Evolutionary conservation across 495 filamentous ascomycete genomes (phyloP).

Genomic region (Daldinia grandis): DNA sequence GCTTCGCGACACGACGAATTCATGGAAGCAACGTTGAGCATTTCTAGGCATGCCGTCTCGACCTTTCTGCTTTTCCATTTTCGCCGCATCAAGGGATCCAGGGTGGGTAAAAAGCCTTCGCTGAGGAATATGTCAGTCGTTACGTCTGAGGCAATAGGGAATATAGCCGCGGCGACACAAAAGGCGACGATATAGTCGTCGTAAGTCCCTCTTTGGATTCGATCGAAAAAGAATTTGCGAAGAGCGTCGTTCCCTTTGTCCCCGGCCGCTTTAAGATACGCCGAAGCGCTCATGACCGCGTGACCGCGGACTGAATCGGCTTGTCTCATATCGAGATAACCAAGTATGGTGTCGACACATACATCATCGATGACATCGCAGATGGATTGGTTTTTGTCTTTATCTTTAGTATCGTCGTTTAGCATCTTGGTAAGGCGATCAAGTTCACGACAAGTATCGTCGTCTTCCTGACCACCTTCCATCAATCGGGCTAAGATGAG

Average conservation of each 20-base stretch:
- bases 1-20: slow-evolving; percentile 78
- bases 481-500: slow-evolving; percentile 63
- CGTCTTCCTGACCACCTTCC: slow-evolving; percentile 65
- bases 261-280: slow-evolving; percentile 79
- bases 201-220: slow-evolving; percentile 59
- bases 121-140: slow-evolving; percentile 80
- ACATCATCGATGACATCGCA: slow-evolving; percentile 77
- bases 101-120: slow-evolving; percentile 76
- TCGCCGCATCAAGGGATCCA: slow-evolving; percentile 74
- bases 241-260: slow-evolving; percentile 72
- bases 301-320: slow-evolving; percentile 72
- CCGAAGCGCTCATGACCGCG: slow-evolving; percentile 77
- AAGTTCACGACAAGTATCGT: slow-evolving; percentile 59
- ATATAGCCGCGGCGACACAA: slow-evolving; percentile 85
- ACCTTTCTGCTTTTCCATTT: slow-evolving; percentile 79
- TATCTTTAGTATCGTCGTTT: slow-evolving; percentile 53
- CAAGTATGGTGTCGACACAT: slow-evolving; percentile 79
- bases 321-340: slow-evolving; percentile 79
- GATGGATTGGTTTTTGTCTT: slow-evolving; percentile 56
- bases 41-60: slow-evolving; percentile 81
- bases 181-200: slow-evolving; percentile 77
- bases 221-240: slow-evolving; percentile 67
- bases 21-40: slow-evolving; percentile 90
- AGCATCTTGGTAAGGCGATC: slow-evolving; percentile 60
- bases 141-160: slow-evolving; percentile 78